Evolutionary conservation across 306 rosid genomes (phyloP), one percentile per base, ranked within the genome.

Genomic region (Mimosa bimucronata): DNA sequence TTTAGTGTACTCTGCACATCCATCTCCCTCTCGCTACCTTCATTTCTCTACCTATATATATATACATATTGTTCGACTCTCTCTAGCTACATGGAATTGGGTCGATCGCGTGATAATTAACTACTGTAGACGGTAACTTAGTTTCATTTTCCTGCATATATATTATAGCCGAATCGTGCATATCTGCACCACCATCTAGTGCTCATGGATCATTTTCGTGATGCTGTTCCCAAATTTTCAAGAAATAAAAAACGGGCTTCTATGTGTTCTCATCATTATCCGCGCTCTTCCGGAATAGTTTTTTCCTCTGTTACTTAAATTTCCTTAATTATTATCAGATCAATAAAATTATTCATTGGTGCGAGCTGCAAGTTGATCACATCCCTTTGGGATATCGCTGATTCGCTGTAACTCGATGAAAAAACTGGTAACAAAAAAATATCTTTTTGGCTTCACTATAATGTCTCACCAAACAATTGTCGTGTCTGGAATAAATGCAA

Each of bases 191-290:
- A 61, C 30, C 55, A 71, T 45, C 70, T 71, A 60, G 50, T 64
- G 65, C 19, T 31, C 57, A 38, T 44, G 15, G 4, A 44, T 62
- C n/a, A 48, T 37, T 80, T 30, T 50, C 23, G 13, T 13, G 34
- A 12, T 65, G 64, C 3, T 37, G 66, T 72, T 37, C 73, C 25
- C 11, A 6, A 73, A 62, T 73, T 48, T 48, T 62, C 55, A 68
- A 61, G 50, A 71, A 79, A 79, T 79, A 58, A 79, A 79, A 50
- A 21, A 30, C 3, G 13, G 21, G 19, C 12, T 79, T 23, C 30
- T 79, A n/a, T 71, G 72, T 71, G 65, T 71, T 71, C 13, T 21
- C 25, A 4, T 58, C 15, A 10, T 58, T 30, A 58, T 23, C 65
- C 65, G 26, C 66, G 9, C 65, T 58, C 15, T 21, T 25, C 2